Conservation (phyloP, 768 basidiomycete species). For the Russula dissimulans region DNA sequence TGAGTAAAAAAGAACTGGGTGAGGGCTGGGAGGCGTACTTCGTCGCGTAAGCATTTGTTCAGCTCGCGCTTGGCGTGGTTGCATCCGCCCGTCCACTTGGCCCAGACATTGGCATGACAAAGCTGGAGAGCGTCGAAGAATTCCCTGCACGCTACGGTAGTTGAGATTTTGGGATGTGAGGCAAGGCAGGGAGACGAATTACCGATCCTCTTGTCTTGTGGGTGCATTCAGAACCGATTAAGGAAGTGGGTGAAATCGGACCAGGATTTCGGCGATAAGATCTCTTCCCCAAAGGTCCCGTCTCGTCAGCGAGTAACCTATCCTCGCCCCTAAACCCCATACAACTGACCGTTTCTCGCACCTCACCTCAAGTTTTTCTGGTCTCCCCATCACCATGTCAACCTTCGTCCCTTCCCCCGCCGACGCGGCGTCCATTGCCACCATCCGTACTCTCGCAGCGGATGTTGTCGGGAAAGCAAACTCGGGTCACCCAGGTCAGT, state of each 20-base stretch:
- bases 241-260: background rate
- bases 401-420: constrained; percentile 29
- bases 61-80: constrained; percentile 59
- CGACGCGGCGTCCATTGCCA: constrained; percentile 56
- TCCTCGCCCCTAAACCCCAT: no score
- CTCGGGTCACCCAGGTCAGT: constrained; percentile 83
- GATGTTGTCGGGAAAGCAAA: constrained; percentile 81
- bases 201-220: constrained; percentile 46
- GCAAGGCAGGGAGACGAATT: constrained; percentile 15
- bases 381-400: constrained; percentile 28
- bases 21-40: constrained; percentile 36
- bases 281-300: no score
- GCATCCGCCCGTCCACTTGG: constrained; percentile 58
- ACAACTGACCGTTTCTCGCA: no score
- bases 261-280: background rate
- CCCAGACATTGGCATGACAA: constrained; percentile 58
- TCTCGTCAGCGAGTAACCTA: no score
- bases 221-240: constrained; percentile 41
- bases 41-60: constrained; percentile 60
- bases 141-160: constrained; percentile 52
- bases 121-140: constrained; percentile 69
- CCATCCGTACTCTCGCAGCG: constrained; percentile 68
- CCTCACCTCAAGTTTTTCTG: no score
- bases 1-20: constrained; percentile 1
- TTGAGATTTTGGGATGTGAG: background rate